These are phyloP conservation scores for Claviceps digitariae DNA, from an alignment of 2,329 filamentous ascomycete genomes.

Conservation along the genomic window DNA sequence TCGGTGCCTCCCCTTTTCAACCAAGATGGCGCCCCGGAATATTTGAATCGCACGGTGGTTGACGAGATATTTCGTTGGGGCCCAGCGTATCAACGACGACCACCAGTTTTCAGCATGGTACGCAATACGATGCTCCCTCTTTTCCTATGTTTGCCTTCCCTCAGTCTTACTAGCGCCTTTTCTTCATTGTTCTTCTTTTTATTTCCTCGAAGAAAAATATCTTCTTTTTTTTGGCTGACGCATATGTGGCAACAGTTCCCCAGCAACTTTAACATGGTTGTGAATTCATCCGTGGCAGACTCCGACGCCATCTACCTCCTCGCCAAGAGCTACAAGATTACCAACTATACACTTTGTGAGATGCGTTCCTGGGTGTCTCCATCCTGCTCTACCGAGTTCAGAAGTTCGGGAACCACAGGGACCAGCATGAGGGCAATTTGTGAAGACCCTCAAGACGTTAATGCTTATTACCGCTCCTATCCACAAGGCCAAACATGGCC, in stretches of 20 bases:
- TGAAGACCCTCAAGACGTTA: constrained; percentile 36
- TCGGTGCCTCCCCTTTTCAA: constrained; percentile 23
- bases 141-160: not conserved
- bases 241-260: constrained; percentile 30
- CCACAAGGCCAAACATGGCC: constrained; percentile 17
- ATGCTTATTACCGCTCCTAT: constrained; percentile 40
- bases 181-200: not conserved
- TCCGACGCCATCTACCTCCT: constrained; percentile 52
- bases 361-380: constrained; percentile 50
- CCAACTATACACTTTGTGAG: constrained; percentile 53
- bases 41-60: constrained; percentile 43
- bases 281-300: constrained; percentile 33
- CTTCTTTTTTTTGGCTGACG: not conserved
- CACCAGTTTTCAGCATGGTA: constrained; percentile 38
- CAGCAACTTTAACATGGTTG: constrained; percentile 49
- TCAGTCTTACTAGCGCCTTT: no score
- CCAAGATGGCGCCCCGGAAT: constrained; percentile 17
- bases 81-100: constrained; percentile 30
- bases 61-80: constrained; percentile 63
- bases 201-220: not conserved
- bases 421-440: constrained; percentile 49
- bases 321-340: constrained; percentile 28
- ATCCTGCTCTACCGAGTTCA: constrained; percentile 51
- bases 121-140: constrained; percentile 6
- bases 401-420: constrained; percentile 41